Evolutionary conservation across 1,139 yeast species (phyloP).

Genomic region (Kurtzmaniella quercitrusa): DNA sequence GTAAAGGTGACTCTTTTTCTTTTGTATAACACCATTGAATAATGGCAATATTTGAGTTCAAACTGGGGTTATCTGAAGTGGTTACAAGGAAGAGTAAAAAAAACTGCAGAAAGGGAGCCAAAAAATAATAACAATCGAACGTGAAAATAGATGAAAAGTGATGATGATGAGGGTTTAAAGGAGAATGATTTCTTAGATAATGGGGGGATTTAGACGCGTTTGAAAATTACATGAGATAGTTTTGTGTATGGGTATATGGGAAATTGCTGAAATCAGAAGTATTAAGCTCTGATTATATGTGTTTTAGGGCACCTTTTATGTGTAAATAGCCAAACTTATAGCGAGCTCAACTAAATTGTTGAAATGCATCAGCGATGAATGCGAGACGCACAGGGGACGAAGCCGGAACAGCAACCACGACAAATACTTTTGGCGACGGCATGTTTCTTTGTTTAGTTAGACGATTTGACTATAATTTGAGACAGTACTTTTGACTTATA

Average conservation of each 20-base stretch:
- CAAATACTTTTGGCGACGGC: too few species aligned
- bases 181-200: neutral
- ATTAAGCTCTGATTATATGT: too few species aligned
- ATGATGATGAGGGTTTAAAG: neutral
- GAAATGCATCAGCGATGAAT: neutral
- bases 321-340: neutral
- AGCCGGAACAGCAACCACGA: too few species aligned
- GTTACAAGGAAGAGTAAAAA: neutral
- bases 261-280: too few species aligned
- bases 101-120: neutral
- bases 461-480: too few species aligned
- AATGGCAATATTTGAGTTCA: neutral
- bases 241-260: neutral
- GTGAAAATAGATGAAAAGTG: neutral
- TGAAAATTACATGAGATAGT: neutral
- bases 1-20: conserved; percentile 63
- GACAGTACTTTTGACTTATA: too few species aligned
- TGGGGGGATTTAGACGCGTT: neutral
- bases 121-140: neutral
- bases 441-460: too few species aligned
- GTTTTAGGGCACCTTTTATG: too few species aligned
- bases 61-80: neutral
- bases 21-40: conserved; percentile 61
- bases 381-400: neutral
- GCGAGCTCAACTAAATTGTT: neutral